phyloP scores from a whole-genome alignment of 768 basidiomycete genomes.

The Podaxis mareebaensis region DNA sequence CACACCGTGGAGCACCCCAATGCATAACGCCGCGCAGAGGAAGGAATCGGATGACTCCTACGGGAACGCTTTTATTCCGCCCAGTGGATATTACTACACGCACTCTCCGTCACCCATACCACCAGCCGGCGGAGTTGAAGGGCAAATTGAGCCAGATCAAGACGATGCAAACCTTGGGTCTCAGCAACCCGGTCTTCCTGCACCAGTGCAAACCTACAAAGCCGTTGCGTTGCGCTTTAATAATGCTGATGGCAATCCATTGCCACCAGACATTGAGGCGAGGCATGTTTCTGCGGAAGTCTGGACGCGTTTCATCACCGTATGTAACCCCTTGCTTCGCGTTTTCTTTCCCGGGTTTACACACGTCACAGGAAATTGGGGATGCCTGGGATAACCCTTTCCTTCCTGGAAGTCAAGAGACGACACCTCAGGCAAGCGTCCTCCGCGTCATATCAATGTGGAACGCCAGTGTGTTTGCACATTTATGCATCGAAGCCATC shows the following conservation, averaged over 20 bases:
- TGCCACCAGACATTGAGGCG: background rate
- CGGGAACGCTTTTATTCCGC: background rate
- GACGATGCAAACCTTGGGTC: background rate
- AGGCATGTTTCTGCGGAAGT: slow-evolving; percentile 4
- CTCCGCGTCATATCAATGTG: slow-evolving; percentile 14
- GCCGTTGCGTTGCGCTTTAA: slow-evolving; percentile 4
- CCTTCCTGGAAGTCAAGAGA: background rate
- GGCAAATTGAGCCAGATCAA: background rate
- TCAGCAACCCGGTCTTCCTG: background rate
- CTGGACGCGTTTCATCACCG: slow-evolving; percentile 8
- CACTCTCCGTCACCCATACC: background rate
- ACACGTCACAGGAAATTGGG: slow-evolving; percentile 19
- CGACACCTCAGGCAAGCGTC: slow-evolving; percentile 25
- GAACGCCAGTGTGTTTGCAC: slow-evolving; percentile 14
- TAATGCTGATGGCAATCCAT: background rate
- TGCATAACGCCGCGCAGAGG: slow-evolving; percentile 7
- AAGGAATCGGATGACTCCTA: slow-evolving; percentile 7
- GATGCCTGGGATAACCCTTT: slow-evolving; percentile 21
- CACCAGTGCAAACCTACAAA: background rate
- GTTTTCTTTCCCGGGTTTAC: too few relatives aligned
- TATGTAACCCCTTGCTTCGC: background rate
- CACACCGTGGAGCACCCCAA: background rate
- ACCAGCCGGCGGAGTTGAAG: background rate
- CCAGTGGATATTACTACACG: background rate
- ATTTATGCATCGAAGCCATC: slow-evolving; percentile 14